Evolutionary conservation across 2,329 filamentous ascomycete genomes (phyloP), one percentile per base, ranked within the genome.

Genomic region (Endoconidiophora polonica): DNA sequence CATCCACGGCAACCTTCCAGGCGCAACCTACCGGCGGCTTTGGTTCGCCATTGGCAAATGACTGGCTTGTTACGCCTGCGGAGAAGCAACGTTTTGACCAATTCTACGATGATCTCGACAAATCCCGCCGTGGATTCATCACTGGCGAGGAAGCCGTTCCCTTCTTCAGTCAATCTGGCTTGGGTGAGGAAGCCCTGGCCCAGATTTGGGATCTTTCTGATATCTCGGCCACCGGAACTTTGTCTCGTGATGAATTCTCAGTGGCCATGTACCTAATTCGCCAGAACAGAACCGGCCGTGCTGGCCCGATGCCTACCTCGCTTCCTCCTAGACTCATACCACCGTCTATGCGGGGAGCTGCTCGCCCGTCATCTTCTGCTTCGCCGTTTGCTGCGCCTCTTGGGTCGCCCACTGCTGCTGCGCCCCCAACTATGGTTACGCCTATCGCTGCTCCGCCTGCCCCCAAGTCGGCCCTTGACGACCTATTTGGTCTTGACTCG

Each of bases 151-250:
- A 96, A 64, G 91, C 90, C 2, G 91, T 96, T 6, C 75, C 79
- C 6, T 98, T 96, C 66, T 86, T 98, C 63, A 90, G 84, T 61
- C 87, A 94, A 63, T 94, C 90, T 1, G 83, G 85, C 52, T 72
- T 98, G 12, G 77, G 86, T 1, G 90, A 96, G 61, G 90, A 95
- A 59, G 78, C 77, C 7, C 70, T 98, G 48, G 91, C 91, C 26
- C 85, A 93, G 58, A 94, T 98, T 55, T 98, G 91, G 91, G 91
- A 98, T 62, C 76, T 98, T 26, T 83, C 91, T 12, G 91, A 98
- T 65, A 86, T 95, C 64, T 86, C 86, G 60, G 91, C 86, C 5
- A 83, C 88, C 57, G 91, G 91, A 9, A 81, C 83, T 52, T 69
- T 98, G 51, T 87, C 75, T 44, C 79, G 77, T 58, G 91, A 98